These are phyloP conservation scores for Plicaturopsis crispa DNA, from an alignment of 768 basidiomycete genomes.

Conservation along the genomic window DNA sequence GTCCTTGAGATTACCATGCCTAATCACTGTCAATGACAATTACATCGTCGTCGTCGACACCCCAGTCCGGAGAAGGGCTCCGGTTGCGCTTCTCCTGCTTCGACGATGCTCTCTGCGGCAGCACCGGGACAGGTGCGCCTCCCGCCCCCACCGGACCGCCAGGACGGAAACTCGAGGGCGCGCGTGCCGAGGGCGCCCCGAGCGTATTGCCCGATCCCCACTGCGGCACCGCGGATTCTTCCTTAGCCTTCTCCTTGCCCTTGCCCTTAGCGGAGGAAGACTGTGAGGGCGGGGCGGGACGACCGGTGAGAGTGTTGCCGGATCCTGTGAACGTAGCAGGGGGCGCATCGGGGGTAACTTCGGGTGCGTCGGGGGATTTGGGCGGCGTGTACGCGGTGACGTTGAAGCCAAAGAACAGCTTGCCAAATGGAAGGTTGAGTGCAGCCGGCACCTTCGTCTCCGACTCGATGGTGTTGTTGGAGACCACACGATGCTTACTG, in stretches of 20 bases:
- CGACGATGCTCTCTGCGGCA: slow-evolving; percentile 28
- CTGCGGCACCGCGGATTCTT: slow-evolving; percentile 22
- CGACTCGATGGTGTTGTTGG: slow-evolving; percentile 68
- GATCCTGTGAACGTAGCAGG: slow-evolving; percentile 48
- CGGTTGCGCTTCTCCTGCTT: slow-evolving; percentile 30
- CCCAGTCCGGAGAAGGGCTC: slow-evolving; percentile 76
- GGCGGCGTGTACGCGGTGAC: slow-evolving; percentile 61
- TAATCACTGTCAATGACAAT: slow-evolving; percentile 84
- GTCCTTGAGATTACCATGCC: too few relatives aligned
- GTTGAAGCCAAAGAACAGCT: slow-evolving; percentile 95
- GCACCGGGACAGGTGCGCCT: slow-evolving; percentile 41
- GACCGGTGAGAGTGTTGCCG: slow-evolving; percentile 61
- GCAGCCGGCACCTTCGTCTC: slow-evolving; percentile 82
- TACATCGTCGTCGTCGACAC: slow-evolving; percentile 77
- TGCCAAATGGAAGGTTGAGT: slow-evolving; percentile 84
- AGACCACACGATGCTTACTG: slow-evolving; percentile 80
- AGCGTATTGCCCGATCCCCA: slow-evolving; percentile 38
- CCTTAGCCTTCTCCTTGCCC: slow-evolving; percentile 35
- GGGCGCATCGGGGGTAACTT: slow-evolving; percentile 13
- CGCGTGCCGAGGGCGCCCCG: slow-evolving; percentile 30
- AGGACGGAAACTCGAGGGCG: slow-evolving; percentile 24
- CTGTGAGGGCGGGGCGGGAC: slow-evolving; percentile 16
- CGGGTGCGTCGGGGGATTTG: slow-evolving; percentile 19
- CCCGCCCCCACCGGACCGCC: slow-evolving; percentile 43
- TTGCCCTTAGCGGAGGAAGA: slow-evolving; percentile 38